phyloP scores from a whole-genome alignment of 1,139 yeast genomes.

The Yamadazyma diospyri region DNA sequence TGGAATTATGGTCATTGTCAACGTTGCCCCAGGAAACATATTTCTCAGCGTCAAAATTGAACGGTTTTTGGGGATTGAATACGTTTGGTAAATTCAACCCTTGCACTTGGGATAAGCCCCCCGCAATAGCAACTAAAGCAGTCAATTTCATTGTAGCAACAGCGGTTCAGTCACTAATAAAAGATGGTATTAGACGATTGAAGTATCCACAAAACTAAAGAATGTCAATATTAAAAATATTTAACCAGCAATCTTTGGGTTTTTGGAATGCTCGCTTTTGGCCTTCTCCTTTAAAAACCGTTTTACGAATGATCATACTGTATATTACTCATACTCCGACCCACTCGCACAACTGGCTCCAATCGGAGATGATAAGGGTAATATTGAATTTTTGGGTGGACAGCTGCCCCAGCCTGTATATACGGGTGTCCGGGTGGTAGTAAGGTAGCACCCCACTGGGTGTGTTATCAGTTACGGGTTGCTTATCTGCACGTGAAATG shows the following conservation, averaged over 20 bases:
- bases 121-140: slow-evolving; percentile 22
- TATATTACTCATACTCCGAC: no score
- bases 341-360: no score
- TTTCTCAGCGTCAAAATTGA: slow-evolving; percentile 19
- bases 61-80: slow-evolving; percentile 26
- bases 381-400: no score
- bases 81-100: slow-evolving; percentile 33
- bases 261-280: not conserved
- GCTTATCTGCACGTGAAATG: no score
- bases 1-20: slow-evolving; percentile 1
- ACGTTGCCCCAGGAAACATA: not conserved
- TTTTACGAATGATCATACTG: slow-evolving; percentile 1
- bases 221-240: not conserved
- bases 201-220: not conserved
- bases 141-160: slow-evolving; percentile 32
- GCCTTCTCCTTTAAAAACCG: slow-evolving; percentile 1
- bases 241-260: not conserved
- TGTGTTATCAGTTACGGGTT: no score
- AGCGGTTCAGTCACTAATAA: no score
- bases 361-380: no score
- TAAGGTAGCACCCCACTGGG: no score
- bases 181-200: not conserved
- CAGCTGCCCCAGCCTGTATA: no score
- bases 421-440: no score
- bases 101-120: slow-evolving; percentile 22